Percentiles rank a stretch among this genome's conserved stretches.
Evolutionary conservation across 140 eudicot species (phyloP).

Genomic region (Erigeron philadelphicus): DNA sequence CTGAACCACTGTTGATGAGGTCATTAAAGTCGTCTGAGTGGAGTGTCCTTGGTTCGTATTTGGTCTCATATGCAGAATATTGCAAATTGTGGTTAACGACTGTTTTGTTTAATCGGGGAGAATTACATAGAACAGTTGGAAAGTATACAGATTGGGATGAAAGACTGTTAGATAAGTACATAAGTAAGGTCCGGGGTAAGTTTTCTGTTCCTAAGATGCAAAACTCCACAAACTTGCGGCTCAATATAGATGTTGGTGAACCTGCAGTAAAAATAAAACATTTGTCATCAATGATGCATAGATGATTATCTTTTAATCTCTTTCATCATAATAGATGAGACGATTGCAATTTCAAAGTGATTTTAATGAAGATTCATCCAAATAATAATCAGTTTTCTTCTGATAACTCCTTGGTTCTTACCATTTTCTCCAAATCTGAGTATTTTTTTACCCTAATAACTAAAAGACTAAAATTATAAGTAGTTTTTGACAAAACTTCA

Average conservation of each 20-base stretch:
- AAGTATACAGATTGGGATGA: slow-evolving; percentile 68
- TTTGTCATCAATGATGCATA: slow-evolving; percentile 8
- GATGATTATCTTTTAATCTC: too few relatives aligned
- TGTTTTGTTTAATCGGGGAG: slow-evolving; percentile 55
- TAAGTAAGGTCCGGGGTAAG: slow-evolving; percentile 74
- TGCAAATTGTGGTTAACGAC: slow-evolving; percentile 66
- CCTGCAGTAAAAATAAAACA: slow-evolving; percentile 43
- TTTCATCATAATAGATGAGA: too few relatives aligned
- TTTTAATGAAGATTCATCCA: too few relatives aligned
- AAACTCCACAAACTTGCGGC: slow-evolving; percentile 72
- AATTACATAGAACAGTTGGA: slow-evolving; percentile 76
- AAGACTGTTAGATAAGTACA: slow-evolving; percentile 84
- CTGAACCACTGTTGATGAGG: slow-evolving; percentile 62
- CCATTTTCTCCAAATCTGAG: too few relatives aligned
- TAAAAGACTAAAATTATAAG: too few relatives aligned
- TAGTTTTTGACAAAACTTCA: too few relatives aligned
- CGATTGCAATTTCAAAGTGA: too few relatives aligned
- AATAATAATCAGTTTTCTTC: too few relatives aligned
- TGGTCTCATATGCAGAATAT: slow-evolving; percentile 41
- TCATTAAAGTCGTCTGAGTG: slow-evolving; percentile 40
- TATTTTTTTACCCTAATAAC: too few relatives aligned
- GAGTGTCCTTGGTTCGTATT: slow-evolving; percentile 43
- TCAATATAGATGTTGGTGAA: slow-evolving; percentile 53
- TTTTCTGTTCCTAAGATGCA: slow-evolving; percentile 78
- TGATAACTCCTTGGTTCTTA: too few relatives aligned